Conservation (phyloP, 2,329 filamentous ascomycete genomes). For the Westerdykella aurantiaca region DNA sequence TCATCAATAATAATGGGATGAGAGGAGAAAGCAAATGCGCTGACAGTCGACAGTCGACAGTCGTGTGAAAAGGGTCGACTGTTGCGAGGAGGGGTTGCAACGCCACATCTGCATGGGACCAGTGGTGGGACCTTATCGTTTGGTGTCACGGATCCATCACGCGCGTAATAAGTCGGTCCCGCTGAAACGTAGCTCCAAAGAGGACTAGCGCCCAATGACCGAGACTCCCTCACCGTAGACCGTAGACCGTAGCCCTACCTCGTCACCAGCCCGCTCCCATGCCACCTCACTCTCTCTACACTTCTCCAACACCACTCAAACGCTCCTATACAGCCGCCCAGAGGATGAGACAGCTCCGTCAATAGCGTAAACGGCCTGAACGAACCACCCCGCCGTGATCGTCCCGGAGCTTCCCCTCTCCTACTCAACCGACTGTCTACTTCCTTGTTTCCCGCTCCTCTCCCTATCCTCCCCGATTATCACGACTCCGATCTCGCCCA, state of each 20-base stretch:
- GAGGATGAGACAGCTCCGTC: background rate
- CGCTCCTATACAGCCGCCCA: background rate
- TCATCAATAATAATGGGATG: no score
- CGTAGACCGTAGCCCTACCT: background rate
- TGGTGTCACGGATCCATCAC: no score
- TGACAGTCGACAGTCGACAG: no score
- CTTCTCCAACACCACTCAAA: background rate
- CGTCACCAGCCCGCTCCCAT: background rate
- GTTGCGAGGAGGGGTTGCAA: no score
- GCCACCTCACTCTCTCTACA: background rate
- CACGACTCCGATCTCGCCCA: background rate
- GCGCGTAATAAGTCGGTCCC: no score
- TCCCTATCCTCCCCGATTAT: background rate
- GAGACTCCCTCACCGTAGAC: slow-evolving; percentile 11
- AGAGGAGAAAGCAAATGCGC: no score
- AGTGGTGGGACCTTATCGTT: no score
- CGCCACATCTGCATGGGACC: no score
- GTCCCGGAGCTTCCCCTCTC: background rate
- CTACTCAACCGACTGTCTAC: background rate
- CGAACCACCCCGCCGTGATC: no score
- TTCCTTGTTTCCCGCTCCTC: background rate
- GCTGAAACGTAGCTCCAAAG: no score
- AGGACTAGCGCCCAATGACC: slow-evolving; percentile 13
- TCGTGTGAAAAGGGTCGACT: no score
- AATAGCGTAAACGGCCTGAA: background rate